A percentile compares a stretch with the other conserved stretches of the same genome.
phyloP scores from a whole-genome alignment of 176 grass and related monocot species.

The Typha latifolia region DNA sequence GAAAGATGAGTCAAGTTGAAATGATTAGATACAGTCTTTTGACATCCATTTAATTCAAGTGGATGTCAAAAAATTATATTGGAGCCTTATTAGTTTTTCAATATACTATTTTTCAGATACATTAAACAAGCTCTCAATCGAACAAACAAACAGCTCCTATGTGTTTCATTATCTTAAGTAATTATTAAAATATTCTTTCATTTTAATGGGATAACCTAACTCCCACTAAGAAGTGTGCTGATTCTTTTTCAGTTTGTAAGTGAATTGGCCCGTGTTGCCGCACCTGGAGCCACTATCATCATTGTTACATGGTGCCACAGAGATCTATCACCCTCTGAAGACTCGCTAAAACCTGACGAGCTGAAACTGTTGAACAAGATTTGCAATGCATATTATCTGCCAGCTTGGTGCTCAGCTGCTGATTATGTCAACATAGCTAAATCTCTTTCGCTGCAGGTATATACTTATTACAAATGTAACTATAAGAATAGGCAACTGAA shows the following conservation, averaged over 20 bases:
- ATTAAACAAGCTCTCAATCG: too few relatives aligned
- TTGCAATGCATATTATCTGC: slow-evolving; percentile 78
- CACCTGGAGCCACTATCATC: slow-evolving; percentile 73
- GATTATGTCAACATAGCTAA: slow-evolving; percentile 70
- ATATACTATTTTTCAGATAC: too few relatives aligned
- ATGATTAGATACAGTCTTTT: too few relatives aligned
- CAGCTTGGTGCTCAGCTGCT: slow-evolving; percentile 84
- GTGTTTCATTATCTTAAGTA: too few relatives aligned
- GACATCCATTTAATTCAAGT: too few relatives aligned
- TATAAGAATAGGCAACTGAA: neutral
- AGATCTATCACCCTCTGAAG: slow-evolving; percentile 53
- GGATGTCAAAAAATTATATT: too few relatives aligned
- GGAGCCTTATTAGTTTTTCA: too few relatives aligned
- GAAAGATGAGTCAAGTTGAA: too few relatives aligned
- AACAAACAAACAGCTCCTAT: too few relatives aligned
- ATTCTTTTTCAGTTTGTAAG: slow-evolving; percentile 43
- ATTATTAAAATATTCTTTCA: too few relatives aligned
- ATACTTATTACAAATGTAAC: neutral
- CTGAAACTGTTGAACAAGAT: slow-evolving; percentile 75
- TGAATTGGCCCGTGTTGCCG: slow-evolving; percentile 66
- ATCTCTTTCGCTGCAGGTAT: slow-evolving; percentile 72
- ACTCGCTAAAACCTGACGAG: slow-evolving; percentile 62
- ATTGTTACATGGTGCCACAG: slow-evolving; percentile 97
- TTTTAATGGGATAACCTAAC: too few relatives aligned
- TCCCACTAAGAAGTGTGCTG: too few relatives aligned